Evolutionary conservation across 2,329 filamentous ascomycete genomes (phyloP), one percentile per base, ranked within the genome.

Genomic region (Phyllosticta capitalensis): DNA sequence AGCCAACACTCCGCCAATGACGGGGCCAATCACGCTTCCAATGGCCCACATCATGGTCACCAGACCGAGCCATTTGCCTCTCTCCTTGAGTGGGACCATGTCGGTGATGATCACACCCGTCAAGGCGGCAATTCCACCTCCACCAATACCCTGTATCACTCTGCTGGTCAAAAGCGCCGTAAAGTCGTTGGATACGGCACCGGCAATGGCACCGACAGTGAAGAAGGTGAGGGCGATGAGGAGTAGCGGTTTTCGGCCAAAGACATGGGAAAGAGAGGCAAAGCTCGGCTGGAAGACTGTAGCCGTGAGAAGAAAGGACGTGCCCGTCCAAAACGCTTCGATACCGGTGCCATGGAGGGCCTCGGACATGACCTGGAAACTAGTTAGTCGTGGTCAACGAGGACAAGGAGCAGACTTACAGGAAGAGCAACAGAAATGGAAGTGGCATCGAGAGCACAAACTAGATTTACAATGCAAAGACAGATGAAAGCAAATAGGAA

Each of bases 311-410:
- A 90, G 75, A 64, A 87, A 90, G 17, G 83, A 83, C 4, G 86
- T 89, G 1, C 86, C 86, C 12, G 84, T 81, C 87, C 86, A 89
- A 66, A 89, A 89, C 0, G 84, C 83, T 70, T 88, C 53, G 3
- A 67, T 19, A 9, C 54, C 63, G 2, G 61, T 63, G 20, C 65
- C 65, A 24, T 61, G 49, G 17, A 69, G 64, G 4, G 64, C 60
- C 10, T 54, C 22, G n/a, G 65, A 59, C 5, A 68, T 66, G 5
- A 49, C 58, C 66, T 65, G 52, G 19, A 77, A 72, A 4, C 24
- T 3, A 69, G 21, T 77, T 68, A 48, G 72, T 72, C 6, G 67
- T 70, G 21, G 75, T 72, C 2, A 76, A 26, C 64, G 3, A 72
- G 66, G 1, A 68, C 69, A 3, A 75, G 65, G 1, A 75, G 14